These are phyloP conservation scores for Alternaria triticina DNA, from an alignment of 2,329 filamentous ascomycete genomes.

Conservation along the genomic window DNA sequence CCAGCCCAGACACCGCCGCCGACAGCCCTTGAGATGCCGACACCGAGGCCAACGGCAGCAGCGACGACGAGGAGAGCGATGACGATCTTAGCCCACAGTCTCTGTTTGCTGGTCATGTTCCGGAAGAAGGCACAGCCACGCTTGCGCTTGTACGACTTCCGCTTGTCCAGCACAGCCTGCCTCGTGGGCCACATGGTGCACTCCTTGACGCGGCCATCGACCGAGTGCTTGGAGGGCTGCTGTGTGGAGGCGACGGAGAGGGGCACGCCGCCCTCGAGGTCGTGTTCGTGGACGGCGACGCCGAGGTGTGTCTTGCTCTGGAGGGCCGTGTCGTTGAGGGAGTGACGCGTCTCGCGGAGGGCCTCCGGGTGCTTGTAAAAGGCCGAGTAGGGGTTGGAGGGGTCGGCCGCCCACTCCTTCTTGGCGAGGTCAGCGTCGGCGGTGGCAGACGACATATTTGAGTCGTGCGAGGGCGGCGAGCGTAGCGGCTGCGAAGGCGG, in stretches of 20 bases:
- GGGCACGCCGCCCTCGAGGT: conserved; percentile 47
- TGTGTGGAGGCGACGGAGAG: conserved; percentile 49
- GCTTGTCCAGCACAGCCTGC: conserved; percentile 54
- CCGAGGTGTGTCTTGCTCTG: conserved; percentile 43
- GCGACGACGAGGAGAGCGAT: conserved; percentile 55
- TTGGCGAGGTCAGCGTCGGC: conserved; percentile 33
- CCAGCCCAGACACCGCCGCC: conserved; percentile 56
- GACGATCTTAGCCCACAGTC: conserved; percentile 53
- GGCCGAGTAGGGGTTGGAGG: conserved; percentile 52
- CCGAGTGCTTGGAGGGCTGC: conserved; percentile 47
- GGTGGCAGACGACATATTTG: conserved; percentile 41
- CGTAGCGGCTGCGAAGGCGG: conserved; percentile 28
- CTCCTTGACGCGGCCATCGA: conserved; percentile 54
- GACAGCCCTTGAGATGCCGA: conserved; percentile 57
- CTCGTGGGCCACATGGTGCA: conserved; percentile 60
- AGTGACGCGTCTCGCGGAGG: conserved; percentile 52
- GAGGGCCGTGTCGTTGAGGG: conserved; percentile 42
- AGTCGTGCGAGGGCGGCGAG: conserved; percentile 42
- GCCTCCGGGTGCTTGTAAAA: conserved; percentile 57
- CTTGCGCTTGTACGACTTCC: conserved; percentile 47
- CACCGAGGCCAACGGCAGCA: conserved; percentile 55
- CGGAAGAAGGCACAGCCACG: conserved; percentile 51
- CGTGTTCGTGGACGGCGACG: conserved; percentile 45
- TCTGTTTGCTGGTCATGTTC: conserved; percentile 52
- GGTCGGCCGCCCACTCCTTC: conserved; percentile 41